Evolutionary conservation across 345 rosid species (phyloP), one percentile per base, ranked within the genome.

Genomic region (Raphanus raphanistrum): DNA sequence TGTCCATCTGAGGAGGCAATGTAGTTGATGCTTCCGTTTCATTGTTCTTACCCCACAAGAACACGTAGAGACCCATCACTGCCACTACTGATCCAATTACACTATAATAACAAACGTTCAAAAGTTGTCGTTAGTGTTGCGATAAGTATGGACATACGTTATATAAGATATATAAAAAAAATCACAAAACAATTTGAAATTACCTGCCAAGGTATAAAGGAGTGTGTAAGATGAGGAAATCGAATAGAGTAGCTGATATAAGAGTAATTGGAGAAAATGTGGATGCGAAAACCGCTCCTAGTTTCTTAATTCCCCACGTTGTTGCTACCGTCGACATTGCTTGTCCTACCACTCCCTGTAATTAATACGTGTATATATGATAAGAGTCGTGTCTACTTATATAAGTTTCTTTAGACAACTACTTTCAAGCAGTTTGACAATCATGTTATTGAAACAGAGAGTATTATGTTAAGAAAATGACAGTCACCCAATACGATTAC

Each of bases 261-360:
- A 87, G 95, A 66, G 70, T 70, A 2, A 88, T 29, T 9, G 97
- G 97, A 48, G 72, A 66, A 70, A 93, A 93, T 8, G 93, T 84
- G 52, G 96, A 82, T 2, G 97, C 87, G 73, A 88, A 91, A 21
- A 91, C 84, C 0, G 98, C 92, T 13, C 92, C 97, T 64, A 85
- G 74, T 70, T 87, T 86, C 78, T 91, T 83, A 10, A 91, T 92
- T 38, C 86, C 86, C 96, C 97, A 91, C 8, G 96, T 74, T 86
- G 86, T 84, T 15, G 88, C 94, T 38, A 91, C 97, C 43, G 80
- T 85, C 73, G 96, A 87, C 84, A 93, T 73, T 4, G 89, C 97
- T 52, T 92, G 89, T 71, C 91, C 97, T 38, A 90, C 88, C 70
- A 87, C 81, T 31, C 98, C 97, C 94, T 93, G n/a, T 17, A 26